phyloP scores from a whole-genome alignment of 148 eudicot species.

The Camellia granthamiana region DNA sequence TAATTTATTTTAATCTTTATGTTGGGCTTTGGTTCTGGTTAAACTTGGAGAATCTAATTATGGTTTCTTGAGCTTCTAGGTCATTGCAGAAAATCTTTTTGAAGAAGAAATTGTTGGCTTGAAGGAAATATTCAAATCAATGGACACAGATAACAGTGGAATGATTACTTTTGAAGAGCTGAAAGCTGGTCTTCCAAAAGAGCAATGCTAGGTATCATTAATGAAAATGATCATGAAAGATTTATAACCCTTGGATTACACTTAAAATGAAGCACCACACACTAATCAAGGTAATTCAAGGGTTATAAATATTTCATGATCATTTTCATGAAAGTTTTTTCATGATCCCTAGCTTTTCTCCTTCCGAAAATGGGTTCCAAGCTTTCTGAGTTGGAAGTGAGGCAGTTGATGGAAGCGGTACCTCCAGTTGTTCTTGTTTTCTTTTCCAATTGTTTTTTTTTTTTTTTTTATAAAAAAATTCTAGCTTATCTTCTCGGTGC shows the following conservation, averaged over 20 bases:
- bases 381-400: conserved; percentile 82
- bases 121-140: conserved; percentile 94
- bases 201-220: no score
- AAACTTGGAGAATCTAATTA: conserved; percentile 6
- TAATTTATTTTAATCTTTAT: neutral
- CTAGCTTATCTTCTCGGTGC: neutral
- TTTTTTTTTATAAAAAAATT: neutral
- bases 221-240: no score
- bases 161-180: conserved; percentile 90
- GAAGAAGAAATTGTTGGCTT: conserved; percentile 96
- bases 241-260: no score
- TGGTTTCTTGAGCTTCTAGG: conserved; percentile 40
- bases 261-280: no score
- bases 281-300: no score
- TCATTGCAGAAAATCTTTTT: conserved; percentile 92
- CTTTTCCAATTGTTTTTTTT: neutral
- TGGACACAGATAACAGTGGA: conserved; percentile 89
- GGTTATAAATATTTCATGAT: no score
- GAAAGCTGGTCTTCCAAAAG: conserved; percentile 87
- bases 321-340: no score
- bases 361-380: conserved; percentile 87
- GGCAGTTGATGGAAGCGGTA: conserved; percentile 98
- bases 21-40: conserved; percentile 7
- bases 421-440: conserved; percentile 2
- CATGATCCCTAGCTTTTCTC: no score